Conservation (phyloP, 371 early-diverging fungal genomes). For the Mucor velutinosus region DNA sequence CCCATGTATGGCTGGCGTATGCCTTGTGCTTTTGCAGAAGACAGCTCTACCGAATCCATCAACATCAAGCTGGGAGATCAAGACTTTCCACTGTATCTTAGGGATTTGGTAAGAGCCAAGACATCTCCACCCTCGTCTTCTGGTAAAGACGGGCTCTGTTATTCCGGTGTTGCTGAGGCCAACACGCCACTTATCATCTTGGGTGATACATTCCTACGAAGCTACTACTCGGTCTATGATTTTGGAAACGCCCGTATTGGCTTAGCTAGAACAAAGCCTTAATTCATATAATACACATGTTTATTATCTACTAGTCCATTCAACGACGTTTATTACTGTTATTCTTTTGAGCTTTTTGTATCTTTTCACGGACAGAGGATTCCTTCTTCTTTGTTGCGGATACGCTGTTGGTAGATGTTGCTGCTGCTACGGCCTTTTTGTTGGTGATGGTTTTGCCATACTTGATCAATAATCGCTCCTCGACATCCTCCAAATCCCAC, state of each 20-base stretch:
- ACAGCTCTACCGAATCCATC: slow-evolving; percentile 5
- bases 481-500: slow-evolving; percentile 85
- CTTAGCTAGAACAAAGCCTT: slow-evolving; percentile 25
- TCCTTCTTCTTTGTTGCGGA: slow-evolving; percentile 15
- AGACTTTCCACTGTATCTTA: slow-evolving; percentile 24
- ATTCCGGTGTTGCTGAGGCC: slow-evolving; percentile 40
- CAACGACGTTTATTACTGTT: slow-evolving; percentile 36
- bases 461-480: slow-evolving; percentile 77
- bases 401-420: neutral
- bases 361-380: slow-evolving; percentile 29
- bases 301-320: neutral
- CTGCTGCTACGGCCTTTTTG: neutral
- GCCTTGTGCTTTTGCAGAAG: slow-evolving; percentile 34
- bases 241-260: slow-evolving; percentile 37
- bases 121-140: slow-evolving; percentile 4
- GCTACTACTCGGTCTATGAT: slow-evolving; percentile 44
- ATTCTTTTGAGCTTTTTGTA: slow-evolving; percentile 30
- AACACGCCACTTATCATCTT: slow-evolving; percentile 30
- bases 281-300: neutral
- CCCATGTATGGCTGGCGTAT: slow-evolving; percentile 48
- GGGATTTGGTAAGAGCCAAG: slow-evolving; percentile 33
- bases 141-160: slow-evolving; percentile 21
- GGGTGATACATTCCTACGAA: slow-evolving; percentile 41
- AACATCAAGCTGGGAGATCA: slow-evolving; percentile 25
- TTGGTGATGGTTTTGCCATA: slow-evolving; percentile 60